Evolutionary conservation across 495 filamentous ascomycete species (phyloP), one percentile per base, ranked within the genome.

Genomic region (Podospora sp.): DNA sequence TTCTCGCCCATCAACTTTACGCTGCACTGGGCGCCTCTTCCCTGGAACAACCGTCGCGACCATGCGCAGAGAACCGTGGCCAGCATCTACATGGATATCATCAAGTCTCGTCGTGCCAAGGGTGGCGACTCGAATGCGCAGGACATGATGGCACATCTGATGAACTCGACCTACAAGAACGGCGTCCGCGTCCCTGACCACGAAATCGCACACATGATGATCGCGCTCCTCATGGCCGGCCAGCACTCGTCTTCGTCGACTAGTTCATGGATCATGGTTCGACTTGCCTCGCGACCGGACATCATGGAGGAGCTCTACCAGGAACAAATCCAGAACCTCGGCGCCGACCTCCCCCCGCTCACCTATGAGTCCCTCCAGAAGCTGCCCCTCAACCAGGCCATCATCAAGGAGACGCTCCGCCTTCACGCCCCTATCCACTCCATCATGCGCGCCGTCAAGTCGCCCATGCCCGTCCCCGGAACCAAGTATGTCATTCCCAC

Each of bases 161-260:
- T 96, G 91, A 82, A 83, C 73, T 87, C 89, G 65, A 81, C 78
- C 1, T 96, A 96, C 85, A 92, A 92, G 78, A 83, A 91, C 71
- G 91, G 90, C 63, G 82, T 78, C 27, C 76, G 78, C 6, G 81
- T 94, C 7, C 89, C 92, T 12, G 92, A 96, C 75, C 84, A 89
- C 67, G 91, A 96, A 70, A 86, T 94, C 46, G 92, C 92, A 7
- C 92, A 94, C 74, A 93, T 96, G 87, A 93, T 96, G 90, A 96
- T 96, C 73, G 91, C 92, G 0, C 85, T 96, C 25, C 82, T 96
- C 9, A 94, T 96, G 92, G 92, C 91, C 33, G 92, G 92, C 65
- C 92, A 96, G 73, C 92, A 96, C 81, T 93, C 91, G 0, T 93
- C 91, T 2, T 92, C 92, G 50, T 90, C 91, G 7, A 92, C 90